Evolutionary conservation across 345 rosid genomes (phyloP).

Genomic region (Gossypium arboreum): DNA sequence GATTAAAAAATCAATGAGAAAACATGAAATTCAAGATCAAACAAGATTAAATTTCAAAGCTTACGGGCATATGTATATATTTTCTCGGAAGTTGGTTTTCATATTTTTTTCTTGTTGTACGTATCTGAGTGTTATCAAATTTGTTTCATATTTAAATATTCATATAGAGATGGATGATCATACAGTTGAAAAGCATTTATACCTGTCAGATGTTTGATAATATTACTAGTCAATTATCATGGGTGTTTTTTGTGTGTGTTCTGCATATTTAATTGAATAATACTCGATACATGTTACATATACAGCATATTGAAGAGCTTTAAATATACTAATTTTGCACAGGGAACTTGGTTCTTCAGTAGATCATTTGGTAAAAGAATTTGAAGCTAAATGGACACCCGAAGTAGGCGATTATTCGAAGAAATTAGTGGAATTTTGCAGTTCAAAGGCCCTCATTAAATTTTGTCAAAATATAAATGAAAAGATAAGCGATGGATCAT

Average conservation of each 20-base stretch:
- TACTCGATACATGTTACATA: not conserved
- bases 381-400: constrained; percentile 59
- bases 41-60: too few relatives aligned
- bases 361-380: constrained; percentile 56
- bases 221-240: not conserved
- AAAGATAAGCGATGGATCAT: constrained; percentile 60
- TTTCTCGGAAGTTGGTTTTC: too few relatives aligned
- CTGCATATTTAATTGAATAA: not conserved
- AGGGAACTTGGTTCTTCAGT: constrained; percentile 49
- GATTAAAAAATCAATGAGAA: not conserved
- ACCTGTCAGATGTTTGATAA: not conserved
- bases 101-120: too few relatives aligned
- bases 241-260: constrained; percentile 2
- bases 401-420: constrained; percentile 46
- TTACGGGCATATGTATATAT: too few relatives aligned
- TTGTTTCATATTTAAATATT: too few relatives aligned
- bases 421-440: constrained; percentile 70
- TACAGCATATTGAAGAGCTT: not conserved
- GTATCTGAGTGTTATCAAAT: too few relatives aligned
- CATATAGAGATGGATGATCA: not conserved
- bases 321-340: constrained; percentile 4
- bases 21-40: not conserved
- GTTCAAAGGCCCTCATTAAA: constrained; percentile 40
- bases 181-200: not conserved
- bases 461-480: constrained; percentile 50